phyloP scores from a whole-genome alignment of 768 basidiomycete species.

The Coprinopsis strossmayeri region DNA sequence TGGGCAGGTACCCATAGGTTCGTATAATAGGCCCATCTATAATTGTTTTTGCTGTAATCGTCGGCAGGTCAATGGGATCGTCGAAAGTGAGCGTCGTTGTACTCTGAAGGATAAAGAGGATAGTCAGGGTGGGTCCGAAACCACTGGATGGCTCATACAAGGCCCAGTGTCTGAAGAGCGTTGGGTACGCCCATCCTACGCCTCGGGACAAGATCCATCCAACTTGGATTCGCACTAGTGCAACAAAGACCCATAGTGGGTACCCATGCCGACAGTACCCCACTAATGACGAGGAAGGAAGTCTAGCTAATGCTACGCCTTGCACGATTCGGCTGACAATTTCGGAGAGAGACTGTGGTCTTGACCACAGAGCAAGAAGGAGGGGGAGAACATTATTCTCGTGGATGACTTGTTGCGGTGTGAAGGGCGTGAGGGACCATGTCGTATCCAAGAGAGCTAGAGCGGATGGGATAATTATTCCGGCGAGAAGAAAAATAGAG shows the following conservation, averaged over 20 bases:
- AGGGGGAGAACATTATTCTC: slow-evolving; percentile 25
- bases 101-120: slow-evolving; percentile 9
- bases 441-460: slow-evolving; percentile 12
- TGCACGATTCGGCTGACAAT: slow-evolving; percentile 22
- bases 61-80: not conserved
- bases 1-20: not conserved
- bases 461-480: slow-evolving; percentile 13
- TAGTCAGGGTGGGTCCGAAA: slow-evolving; percentile 24
- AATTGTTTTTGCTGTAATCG: not conserved
- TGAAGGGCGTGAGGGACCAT: slow-evolving; percentile 20
- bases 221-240: slow-evolving; percentile 16
- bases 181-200: slow-evolving; percentile 31
- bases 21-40: not conserved
- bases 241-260: slow-evolving; percentile 21
- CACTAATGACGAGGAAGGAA: slow-evolving; percentile 13
- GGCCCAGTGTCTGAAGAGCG: slow-evolving; percentile 32
- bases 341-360: slow-evolving; percentile 18
- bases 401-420: slow-evolving; percentile 31
- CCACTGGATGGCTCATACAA: slow-evolving; percentile 31
- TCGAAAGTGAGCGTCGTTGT: not conserved
- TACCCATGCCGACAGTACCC: slow-evolving; percentile 14
- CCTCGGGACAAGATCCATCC: slow-evolving; percentile 21
- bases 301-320: slow-evolving; percentile 14
- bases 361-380: slow-evolving; percentile 30
- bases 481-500: not conserved